Percentiles rank a stretch among this genome's conserved stretches.
Evolutionary conservation across 2,329 filamentous ascomycete species (phyloP).

Genomic region (Emergomyces pasteurianus): DNA sequence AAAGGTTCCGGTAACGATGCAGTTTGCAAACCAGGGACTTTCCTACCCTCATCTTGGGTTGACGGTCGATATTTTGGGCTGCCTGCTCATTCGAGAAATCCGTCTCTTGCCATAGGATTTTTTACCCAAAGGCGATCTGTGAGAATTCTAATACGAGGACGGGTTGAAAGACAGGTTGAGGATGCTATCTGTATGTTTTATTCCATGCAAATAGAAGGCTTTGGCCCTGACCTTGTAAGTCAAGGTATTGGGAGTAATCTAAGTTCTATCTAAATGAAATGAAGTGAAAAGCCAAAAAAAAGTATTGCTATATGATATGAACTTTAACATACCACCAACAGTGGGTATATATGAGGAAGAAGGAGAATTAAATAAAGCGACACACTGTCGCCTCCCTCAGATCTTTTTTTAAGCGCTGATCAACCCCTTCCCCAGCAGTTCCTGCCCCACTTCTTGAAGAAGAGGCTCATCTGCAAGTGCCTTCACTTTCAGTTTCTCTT

Average conservation of each 20-base stretch:
- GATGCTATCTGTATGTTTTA: too few species aligned
- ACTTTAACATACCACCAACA: too few species aligned
- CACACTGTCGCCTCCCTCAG: not conserved
- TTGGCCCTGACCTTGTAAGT: slow-evolving; percentile 13
- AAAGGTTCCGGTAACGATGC: slow-evolving; percentile 21
- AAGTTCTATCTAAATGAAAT: slow-evolving; percentile 30
- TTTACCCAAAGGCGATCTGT: too few species aligned
- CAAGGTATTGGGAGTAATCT: slow-evolving; percentile 27
- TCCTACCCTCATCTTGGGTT: slow-evolving; percentile 20
- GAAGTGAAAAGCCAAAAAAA: slow-evolving; percentile 5
- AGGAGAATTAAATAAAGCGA: slow-evolving; percentile 12
- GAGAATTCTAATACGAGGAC: too few species aligned
- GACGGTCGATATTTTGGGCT: slow-evolving; percentile 29
- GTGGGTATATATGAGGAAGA: slow-evolving; percentile 11
- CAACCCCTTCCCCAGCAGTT: slow-evolving; percentile 32
- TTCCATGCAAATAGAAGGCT: slow-evolving; percentile 11
- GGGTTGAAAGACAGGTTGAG: too few species aligned
- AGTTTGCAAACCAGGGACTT: slow-evolving; percentile 33
- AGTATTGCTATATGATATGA: slow-evolving; percentile 5
- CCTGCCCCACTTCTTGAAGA: slow-evolving; percentile 38
- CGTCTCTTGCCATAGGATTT: slow-evolving; percentile 24
- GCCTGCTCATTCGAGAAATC: slow-evolving; percentile 34
- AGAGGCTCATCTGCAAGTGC: slow-evolving; percentile 47
- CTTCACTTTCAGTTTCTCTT: slow-evolving; percentile 40
- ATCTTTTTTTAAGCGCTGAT: not conserved